These are phyloP conservation scores for Fomitopsis betulina DNA, from an alignment of 1,284 basidiomycete genomes.

Conservation along the genomic window DNA sequence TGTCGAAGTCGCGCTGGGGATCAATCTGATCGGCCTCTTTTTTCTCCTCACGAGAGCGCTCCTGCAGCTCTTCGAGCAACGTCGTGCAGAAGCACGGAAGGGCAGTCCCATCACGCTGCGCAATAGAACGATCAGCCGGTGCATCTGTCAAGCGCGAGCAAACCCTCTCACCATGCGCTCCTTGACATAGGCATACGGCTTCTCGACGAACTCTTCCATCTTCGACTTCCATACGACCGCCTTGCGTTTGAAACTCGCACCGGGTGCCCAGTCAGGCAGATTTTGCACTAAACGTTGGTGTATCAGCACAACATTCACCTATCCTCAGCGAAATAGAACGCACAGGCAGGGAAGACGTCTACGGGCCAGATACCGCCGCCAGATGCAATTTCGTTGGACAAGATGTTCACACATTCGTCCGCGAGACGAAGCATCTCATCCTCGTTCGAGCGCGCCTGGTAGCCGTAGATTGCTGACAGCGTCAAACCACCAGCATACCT, in stretches of 20 bases:
- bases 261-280: conserved; percentile 31
- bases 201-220: conserved; percentile 63
- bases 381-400: conserved; percentile 57
- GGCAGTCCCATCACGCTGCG: conserved; percentile 37
- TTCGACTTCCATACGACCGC: conserved; percentile 59
- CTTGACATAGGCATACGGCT: conserved; percentile 57
- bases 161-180: conserved; percentile 37
- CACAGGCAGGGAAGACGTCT: conserved; percentile 46
- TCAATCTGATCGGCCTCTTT: conserved; percentile 12
- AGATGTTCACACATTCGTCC: conserved; percentile 54
- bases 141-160: neutral
- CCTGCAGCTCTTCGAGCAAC: conserved; percentile 39
- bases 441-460: conserved; percentile 44
- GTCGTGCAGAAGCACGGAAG: conserved; percentile 58
- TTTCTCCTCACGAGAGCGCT: conserved; percentile 12
- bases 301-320: neutral
- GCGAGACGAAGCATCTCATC: conserved; percentile 57
- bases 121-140: neutral
- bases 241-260: conserved; percentile 36
- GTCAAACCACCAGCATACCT: conserved; percentile 60
- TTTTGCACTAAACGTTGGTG: conserved; percentile 20
- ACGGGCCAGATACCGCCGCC: conserved; percentile 68
- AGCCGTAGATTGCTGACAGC: conserved; percentile 61
- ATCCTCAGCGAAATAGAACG: conserved; percentile 2
- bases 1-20: conserved; percentile 48